phyloP scores from a whole-genome alignment of 768 basidiomycete species.

The Kockovaella imperatae region DNA sequence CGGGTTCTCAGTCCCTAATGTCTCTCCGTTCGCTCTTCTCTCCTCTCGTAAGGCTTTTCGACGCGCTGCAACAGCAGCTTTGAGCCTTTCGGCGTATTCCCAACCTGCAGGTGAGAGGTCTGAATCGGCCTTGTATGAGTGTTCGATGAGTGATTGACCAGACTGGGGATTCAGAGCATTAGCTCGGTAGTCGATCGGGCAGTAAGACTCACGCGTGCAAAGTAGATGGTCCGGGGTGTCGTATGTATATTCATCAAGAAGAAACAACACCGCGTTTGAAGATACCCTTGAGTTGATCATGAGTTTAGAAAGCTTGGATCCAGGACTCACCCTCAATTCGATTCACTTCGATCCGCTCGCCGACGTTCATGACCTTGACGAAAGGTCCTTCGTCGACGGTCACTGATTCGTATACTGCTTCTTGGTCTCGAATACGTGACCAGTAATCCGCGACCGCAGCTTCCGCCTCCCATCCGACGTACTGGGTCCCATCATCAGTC shows the following conservation, averaged over 20 bases:
- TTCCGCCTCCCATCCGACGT: conserved; percentile 86
- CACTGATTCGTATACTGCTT: conserved; percentile 79
- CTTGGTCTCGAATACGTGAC: conserved; percentile 75
- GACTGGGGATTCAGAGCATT: conserved; percentile 54
- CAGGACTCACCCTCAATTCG: conserved; percentile 40
- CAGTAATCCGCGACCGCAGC: conserved; percentile 88
- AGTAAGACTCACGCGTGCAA: conserved; percentile 66
- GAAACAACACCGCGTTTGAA: conserved; percentile 86
- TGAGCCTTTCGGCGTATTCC: conserved; percentile 86
- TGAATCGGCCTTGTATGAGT: conserved; percentile 97
- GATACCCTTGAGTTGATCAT: conserved; percentile 31
- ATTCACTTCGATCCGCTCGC: conserved; percentile 93
- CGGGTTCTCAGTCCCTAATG: conserved; percentile 48
- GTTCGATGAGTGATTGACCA: conserved; percentile 96
- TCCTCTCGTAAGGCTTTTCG: conserved; percentile 68
- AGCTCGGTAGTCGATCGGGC: neutral
- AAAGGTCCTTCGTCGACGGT: conserved; percentile 86
- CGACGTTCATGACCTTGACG: conserved; percentile 92
- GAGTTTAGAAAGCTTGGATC: neutral
- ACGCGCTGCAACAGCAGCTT: conserved; percentile 79
- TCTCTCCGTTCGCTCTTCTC: conserved; percentile 50
- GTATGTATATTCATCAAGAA: conserved; percentile 99
- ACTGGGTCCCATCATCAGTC: conserved; percentile 51
- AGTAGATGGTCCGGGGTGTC: conserved; percentile 83
- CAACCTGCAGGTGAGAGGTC: conserved; percentile 90